phyloP scores from a whole-genome alignment of 2,329 filamentous ascomycete species.

The Orbilia javanica region DNA sequence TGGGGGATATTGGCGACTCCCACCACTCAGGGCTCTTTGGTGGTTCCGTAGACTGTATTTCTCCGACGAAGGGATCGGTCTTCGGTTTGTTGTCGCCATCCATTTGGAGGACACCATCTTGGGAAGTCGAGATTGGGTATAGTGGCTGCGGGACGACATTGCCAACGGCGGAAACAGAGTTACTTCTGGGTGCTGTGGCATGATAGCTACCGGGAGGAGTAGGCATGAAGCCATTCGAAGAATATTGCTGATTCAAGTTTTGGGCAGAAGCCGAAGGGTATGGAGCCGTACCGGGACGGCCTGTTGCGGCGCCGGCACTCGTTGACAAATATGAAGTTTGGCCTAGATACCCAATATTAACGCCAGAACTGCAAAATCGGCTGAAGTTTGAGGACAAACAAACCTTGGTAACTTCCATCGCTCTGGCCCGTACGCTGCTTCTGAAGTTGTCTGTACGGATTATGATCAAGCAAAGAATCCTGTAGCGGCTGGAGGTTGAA shows the following conservation, averaged over 20 bases:
- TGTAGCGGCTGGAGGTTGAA: slow-evolving; percentile 44
- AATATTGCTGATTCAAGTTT: not conserved
- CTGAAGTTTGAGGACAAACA: not conserved
- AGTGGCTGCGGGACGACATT: slow-evolving; percentile 28
- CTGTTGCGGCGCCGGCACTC: slow-evolving; percentile 38
- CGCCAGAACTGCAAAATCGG: not conserved
- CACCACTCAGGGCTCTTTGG: slow-evolving; percentile 46
- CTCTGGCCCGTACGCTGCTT: slow-evolving; percentile 55
- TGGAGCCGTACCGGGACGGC: slow-evolving; percentile 19
- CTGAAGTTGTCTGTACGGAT: slow-evolving; percentile 51
- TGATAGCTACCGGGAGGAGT: slow-evolving; percentile 40
- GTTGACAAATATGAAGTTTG: slow-evolving; percentile 49
- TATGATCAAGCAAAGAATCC: slow-evolving; percentile 50
- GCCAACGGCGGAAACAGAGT: slow-evolving; percentile 44
- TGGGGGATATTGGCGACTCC: slow-evolving; percentile 45
- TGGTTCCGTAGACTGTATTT: slow-evolving; percentile 3
- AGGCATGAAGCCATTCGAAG: slow-evolving; percentile 16
- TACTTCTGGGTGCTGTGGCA: slow-evolving; percentile 38
- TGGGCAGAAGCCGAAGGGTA: slow-evolving; percentile 13
- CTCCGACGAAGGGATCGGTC: slow-evolving; percentile 32
- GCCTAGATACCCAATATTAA: slow-evolving; percentile 13
- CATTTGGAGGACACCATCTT: slow-evolving; percentile 51
- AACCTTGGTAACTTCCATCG: slow-evolving; percentile 47
- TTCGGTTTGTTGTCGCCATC: slow-evolving; percentile 28
- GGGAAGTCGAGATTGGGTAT: slow-evolving; percentile 29